Percentiles rank a stretch among this genome's conserved stretches.
phyloP scores from a whole-genome alignment of 2,329 filamentous ascomycete species.

The Neofusicoccum ribis region DNA sequence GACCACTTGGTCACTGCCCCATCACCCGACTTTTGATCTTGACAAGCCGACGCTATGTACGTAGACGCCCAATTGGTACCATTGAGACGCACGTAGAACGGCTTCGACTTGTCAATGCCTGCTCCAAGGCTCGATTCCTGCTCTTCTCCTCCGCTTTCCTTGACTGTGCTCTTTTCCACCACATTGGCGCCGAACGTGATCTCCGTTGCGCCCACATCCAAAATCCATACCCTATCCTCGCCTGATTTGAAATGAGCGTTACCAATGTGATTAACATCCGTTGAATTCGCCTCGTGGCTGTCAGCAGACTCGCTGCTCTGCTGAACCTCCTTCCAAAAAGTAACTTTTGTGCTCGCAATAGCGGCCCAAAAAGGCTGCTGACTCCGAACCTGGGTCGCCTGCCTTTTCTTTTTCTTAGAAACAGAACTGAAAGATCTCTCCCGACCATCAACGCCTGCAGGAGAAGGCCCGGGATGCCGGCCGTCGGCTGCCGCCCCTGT shows the following conservation, averaged over 20 bases:
- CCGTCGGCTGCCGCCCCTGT: conserved; percentile 44
- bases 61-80: conserved; percentile 78
- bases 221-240: conserved; percentile 76
- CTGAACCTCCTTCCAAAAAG: conserved; percentile 78
- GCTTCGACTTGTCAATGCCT: conserved; percentile 68
- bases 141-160: conserved; percentile 36
- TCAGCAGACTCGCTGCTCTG: conserved; percentile 75
- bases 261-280: conserved; percentile 74
- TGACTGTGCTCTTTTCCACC: conserved; percentile 31
- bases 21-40: conserved; percentile 47
- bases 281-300: conserved; percentile 71
- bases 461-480: conserved; percentile 53
- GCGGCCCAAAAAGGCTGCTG: conserved; percentile 93
- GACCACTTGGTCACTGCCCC: conserved; percentile 61
- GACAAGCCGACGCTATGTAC: conserved; percentile 60
- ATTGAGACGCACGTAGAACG: conserved; percentile 77
- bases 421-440: conserved; percentile 55
- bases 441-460: conserved; percentile 54
- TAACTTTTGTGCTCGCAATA: conserved; percentile 92
- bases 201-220: conserved; percentile 75
- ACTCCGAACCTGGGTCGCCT: conserved; percentile 85
- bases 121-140: conserved; percentile 40
- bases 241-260: conserved; percentile 71
- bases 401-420: conserved; percentile 83
- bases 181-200: conserved; percentile 63